Conservation (phyloP, 2,329 filamentous ascomycete genomes). For the Phyllosticta citribraziliensis region DNA sequence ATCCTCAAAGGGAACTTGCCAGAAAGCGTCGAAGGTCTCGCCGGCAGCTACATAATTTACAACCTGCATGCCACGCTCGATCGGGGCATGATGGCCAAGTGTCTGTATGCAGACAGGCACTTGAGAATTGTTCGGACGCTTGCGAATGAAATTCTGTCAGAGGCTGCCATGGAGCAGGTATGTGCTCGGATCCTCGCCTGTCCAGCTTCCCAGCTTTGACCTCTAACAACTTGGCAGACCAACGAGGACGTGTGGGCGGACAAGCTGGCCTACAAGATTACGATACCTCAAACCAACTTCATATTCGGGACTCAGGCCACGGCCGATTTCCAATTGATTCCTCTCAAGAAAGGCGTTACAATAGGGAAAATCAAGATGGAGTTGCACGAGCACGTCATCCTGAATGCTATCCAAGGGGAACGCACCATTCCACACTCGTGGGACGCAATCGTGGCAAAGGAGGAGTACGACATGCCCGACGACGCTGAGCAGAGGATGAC, state of each 20-base stretch:
- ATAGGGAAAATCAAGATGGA: constrained; percentile 75
- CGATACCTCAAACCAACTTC: constrained; percentile 86
- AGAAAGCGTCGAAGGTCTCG: constrained; percentile 85
- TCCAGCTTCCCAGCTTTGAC: neutral
- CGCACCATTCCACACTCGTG: constrained; percentile 17
- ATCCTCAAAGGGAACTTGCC: constrained; percentile 42
- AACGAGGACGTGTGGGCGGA: constrained; percentile 97
- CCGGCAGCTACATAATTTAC: constrained; percentile 81
- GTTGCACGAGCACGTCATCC: constrained; percentile 58
- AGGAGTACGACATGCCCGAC: constrained; percentile 26
- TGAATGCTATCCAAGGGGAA: constrained; percentile 24
- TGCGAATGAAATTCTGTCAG: constrained; percentile 60
- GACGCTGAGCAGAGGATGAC: constrained; percentile 16
- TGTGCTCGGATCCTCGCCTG: neutral
- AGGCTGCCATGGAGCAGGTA: constrained; percentile 33
- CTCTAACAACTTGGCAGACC: constrained; percentile 33
- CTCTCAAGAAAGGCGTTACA: constrained; percentile 76
- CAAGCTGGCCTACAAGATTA: constrained; percentile 92
- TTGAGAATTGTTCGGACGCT: constrained; percentile 40
- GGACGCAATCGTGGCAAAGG: constrained; percentile 21
- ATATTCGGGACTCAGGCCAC: constrained; percentile 83
- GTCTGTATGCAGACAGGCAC: constrained; percentile 66
- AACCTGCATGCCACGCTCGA: constrained; percentile 83
- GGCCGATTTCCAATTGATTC: constrained; percentile 78
- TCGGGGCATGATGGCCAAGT: constrained; percentile 78